Evolutionary conservation across 805 yeast genomes (phyloP), one percentile per base, ranked within the genome.

Genomic region (Wickerhamomyces rabaulensis): DNA sequence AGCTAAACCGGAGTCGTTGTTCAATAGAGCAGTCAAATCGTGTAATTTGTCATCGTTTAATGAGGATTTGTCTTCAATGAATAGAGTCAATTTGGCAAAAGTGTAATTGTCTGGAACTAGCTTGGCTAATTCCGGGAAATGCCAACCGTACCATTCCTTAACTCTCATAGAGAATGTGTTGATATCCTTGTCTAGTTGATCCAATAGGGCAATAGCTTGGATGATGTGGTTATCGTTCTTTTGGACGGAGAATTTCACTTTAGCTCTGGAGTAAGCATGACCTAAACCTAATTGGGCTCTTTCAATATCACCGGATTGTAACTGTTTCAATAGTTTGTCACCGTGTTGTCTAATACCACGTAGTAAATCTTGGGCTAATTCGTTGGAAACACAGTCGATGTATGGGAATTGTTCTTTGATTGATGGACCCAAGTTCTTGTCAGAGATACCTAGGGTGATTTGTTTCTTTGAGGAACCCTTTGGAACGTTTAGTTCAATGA

Each of bases 101-200:
- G 97, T 91, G 77, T 94, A 94, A 70, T 94, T 86, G 68, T 94
- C 99, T 75, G 95, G 95, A 74, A 94, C 99, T 63, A 94, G 82
- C 73, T 94, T 97, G 67, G 95, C 99, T 63, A 94, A 80, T 58
- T 92, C 77, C 43, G 99, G 97, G 74, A 92, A 92, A 71, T 92
- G 99, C 99, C 99, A 92, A 56, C 99, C 98, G 72, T 92, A 92
- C 99, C 99, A 92, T 75, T 92, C 99, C 75, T 92, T 94, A 70
- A 91, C 83, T 75, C 99, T 83, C 99, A 92, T 92, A 58, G 98
- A 96, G 65, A 91, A 92, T 47, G 97, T 94, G 74, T 92, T 92
- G 63, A 92, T 80, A 70, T 92, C 99, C 74, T 92, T 92, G 74
- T 92, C 99, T 59, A 92, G 79, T 65, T 92, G 97, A 65, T 92